These are phyloP conservation scores for Tarenaya hassleriana DNA, from an alignment of 345 rosid genomes.

Conservation along the genomic window DNA sequence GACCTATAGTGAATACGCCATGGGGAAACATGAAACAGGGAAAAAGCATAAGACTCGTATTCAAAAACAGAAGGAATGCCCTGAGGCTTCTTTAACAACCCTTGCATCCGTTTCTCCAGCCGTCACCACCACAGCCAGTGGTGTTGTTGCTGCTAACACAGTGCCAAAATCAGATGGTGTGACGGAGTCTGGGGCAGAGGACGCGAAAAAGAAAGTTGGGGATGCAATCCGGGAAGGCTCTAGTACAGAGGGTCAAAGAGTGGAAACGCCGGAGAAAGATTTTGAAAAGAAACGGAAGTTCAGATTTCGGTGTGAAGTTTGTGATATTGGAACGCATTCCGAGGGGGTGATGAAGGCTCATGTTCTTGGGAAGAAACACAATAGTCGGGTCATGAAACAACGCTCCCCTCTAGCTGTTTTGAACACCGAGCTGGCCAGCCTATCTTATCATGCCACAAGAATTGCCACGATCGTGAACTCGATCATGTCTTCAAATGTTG, in stretches of 20 bases:
- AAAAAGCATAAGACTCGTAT: constrained; percentile 21
- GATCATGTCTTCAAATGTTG: too few species aligned
- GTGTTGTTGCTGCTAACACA: not conserved
- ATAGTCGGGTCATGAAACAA: constrained; percentile 21
- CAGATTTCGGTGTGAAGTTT: constrained; percentile 47
- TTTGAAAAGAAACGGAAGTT: constrained; percentile 15
- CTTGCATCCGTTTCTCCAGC: not conserved
- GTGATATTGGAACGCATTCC: constrained; percentile 33
- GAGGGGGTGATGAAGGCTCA: constrained; percentile 37
- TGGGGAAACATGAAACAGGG: constrained; percentile 20
- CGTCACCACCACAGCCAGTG: not conserved
- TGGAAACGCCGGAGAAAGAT: constrained; percentile 14
- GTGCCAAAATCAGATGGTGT: not conserved
- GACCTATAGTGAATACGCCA: not conserved
- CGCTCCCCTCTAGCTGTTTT: not conserved
- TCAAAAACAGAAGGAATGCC: not conserved
- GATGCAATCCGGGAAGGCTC: constrained; percentile 3
- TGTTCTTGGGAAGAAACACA: constrained; percentile 50
- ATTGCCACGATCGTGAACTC: too few species aligned
- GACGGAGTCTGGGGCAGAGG: not conserved
- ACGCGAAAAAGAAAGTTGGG: constrained; percentile 3
- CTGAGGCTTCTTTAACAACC: not conserved
- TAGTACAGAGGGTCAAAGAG: constrained; percentile 1
- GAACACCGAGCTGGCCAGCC: not conserved
- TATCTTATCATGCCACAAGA: too few species aligned